Percentiles rank a stretch among this genome's conserved stretches.
Evolutionary conservation across 352 stramenopile species (phyloP).

Genomic region (Elongisporangium senticosum): DNA sequence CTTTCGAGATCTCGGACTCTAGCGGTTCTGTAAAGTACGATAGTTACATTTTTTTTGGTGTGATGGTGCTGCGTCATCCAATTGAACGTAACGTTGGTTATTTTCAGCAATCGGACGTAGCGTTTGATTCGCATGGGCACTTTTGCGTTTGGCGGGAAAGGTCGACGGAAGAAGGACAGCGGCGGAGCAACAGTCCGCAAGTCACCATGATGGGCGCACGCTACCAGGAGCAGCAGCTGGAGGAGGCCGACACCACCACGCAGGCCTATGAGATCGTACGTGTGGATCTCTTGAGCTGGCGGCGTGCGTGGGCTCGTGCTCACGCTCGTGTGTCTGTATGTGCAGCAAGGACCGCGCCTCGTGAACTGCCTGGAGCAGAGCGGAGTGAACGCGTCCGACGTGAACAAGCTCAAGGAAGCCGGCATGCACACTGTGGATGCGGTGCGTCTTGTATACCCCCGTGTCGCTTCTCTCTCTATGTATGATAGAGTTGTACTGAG

Average conservation of each 20-base stretch:
- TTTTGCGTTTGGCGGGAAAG: constrained; percentile 4
- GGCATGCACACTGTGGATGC: constrained; percentile 98
- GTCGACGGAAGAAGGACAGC: not conserved
- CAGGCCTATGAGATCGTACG: constrained; percentile 44
- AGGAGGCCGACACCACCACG: constrained; percentile 23
- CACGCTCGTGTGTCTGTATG: not conserved
- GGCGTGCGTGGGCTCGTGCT: not conserved
- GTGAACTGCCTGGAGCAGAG: constrained; percentile 93
- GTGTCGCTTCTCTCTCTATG: not conserved
- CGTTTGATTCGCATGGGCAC: not conserved
- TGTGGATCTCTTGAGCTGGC: not conserved
- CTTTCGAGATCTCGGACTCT: not conserved
- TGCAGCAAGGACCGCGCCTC: constrained; percentile 68
- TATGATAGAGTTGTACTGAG: not conserved
- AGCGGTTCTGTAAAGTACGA: constrained; percentile 14
- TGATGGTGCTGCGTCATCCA: no score
- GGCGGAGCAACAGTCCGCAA: not conserved
- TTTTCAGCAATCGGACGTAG: not conserved
- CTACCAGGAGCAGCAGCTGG: constrained; percentile 41
- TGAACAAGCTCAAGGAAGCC: constrained; percentile 97
- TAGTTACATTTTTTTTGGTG: constrained; percentile 15
- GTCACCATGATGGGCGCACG: constrained; percentile 22
- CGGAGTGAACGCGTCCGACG: constrained; percentile 96
- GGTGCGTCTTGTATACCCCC: constrained; percentile 25
- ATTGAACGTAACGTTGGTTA: not conserved